Percentiles rank a stretch among this genome's conserved stretches.
phyloP scores from a whole-genome alignment of 2,329 filamentous ascomycete species.

The Epichloe scottii region DNA sequence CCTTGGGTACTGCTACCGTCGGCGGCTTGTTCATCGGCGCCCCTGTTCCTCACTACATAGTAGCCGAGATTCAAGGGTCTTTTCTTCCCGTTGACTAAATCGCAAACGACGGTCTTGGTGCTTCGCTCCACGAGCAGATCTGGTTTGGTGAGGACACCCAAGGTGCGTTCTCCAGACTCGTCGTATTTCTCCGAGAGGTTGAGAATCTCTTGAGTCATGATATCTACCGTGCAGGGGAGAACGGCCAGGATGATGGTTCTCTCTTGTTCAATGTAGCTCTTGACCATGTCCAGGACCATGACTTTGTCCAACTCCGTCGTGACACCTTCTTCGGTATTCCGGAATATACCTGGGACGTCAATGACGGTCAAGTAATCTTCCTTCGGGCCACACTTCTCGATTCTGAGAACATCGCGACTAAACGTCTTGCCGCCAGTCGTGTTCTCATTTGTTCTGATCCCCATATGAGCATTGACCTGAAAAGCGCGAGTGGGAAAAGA shows the following conservation, averaged over 20 bases:
- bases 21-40: constrained; percentile 26
- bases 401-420: constrained; percentile 29
- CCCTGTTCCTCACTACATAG: constrained; percentile 34
- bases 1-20: constrained; percentile 13
- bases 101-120: constrained; percentile 24
- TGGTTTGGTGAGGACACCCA: constrained; percentile 45
- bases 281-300: constrained; percentile 34
- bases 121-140: constrained; percentile 36
- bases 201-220: constrained; percentile 29
- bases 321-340: constrained; percentile 17
- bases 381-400: constrained; percentile 30
- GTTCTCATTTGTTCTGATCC: constrained; percentile 19
- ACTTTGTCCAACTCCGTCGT: constrained; percentile 32
- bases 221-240: constrained; percentile 25
- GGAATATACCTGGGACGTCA: constrained; percentile 42
- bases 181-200: constrained; percentile 25
- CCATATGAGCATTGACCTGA: constrained; percentile 31
- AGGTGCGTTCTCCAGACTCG: constrained; percentile 25
- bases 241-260: constrained; percentile 39
- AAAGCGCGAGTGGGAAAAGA: not conserved
- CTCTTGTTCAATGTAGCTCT: constrained; percentile 30
- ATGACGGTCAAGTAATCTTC: constrained; percentile 38
- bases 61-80: constrained; percentile 33
- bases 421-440: constrained; percentile 19
- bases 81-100: constrained; percentile 29